These are phyloP conservation scores for Colletotrichum sp. DNA, from an alignment of 2,329 filamentous ascomycete genomes.

Conservation along the genomic window DNA sequence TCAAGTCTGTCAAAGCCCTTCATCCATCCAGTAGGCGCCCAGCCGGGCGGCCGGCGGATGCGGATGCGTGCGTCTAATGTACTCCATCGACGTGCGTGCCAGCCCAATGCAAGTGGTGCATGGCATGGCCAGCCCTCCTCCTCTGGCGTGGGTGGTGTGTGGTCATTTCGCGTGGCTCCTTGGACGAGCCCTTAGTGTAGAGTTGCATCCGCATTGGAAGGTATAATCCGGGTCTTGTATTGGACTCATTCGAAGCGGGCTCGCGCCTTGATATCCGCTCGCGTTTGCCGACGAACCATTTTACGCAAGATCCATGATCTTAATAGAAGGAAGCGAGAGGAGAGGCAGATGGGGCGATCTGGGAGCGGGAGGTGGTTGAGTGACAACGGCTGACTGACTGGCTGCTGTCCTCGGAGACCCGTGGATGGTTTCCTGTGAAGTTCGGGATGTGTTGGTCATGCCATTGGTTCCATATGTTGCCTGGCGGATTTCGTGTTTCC, in stretches of 20 bases:
- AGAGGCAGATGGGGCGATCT: neutral
- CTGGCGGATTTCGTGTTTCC: neutral
- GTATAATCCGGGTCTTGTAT: slow-evolving; percentile 13
- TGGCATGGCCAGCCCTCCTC: neutral
- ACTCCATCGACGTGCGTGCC: slow-evolving; percentile 2
- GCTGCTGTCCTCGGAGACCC: neutral
- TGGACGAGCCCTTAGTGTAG: neutral
- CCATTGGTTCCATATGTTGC: neutral
- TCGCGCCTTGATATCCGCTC: neutral
- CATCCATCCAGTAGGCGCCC: slow-evolving; percentile 5
- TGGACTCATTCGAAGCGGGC: neutral
- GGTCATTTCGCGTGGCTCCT: slow-evolving; percentile 18
- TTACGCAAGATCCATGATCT: slow-evolving; percentile 8
- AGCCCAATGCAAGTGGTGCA: slow-evolving; percentile 7
- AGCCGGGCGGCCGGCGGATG: slow-evolving; percentile 13
- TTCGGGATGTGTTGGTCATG: neutral
- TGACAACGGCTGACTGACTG: neutral
- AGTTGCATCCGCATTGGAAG: slow-evolving; percentile 16
- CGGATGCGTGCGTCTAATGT: slow-evolving; percentile 8
- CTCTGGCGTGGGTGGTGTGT: neutral
- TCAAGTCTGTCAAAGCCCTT: neutral
- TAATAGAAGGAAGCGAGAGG: slow-evolving; percentile 4
- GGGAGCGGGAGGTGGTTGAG: neutral
- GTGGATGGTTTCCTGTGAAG: neutral
- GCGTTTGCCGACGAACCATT: slow-evolving; percentile 6